Conservation (phyloP, 805 yeast genomes). For the Yamadazyma laniorum region DNA sequence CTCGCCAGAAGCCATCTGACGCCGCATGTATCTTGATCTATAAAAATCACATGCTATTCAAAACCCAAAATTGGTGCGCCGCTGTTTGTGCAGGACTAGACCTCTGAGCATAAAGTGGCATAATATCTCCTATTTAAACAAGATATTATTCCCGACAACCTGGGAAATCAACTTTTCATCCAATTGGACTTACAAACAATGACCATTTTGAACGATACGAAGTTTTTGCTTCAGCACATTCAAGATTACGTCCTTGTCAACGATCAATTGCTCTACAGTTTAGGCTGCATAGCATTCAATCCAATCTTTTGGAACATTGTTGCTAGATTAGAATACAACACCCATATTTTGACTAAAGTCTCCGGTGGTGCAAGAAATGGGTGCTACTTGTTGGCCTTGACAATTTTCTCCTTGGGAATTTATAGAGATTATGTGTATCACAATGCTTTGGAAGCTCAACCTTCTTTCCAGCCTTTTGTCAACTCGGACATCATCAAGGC, state of each 20-base stretch:
- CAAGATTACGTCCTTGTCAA: constrained; percentile 21
- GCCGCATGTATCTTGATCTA: too few species aligned
- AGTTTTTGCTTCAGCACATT: constrained; percentile 19
- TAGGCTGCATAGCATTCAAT: constrained; percentile 77
- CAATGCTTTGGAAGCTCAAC: constrained; percentile 69
- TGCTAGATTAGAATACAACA: constrained; percentile 82
- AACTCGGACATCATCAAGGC: constrained; percentile 37
- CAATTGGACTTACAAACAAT: constrained; percentile 2
- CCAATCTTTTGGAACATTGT: constrained; percentile 95
- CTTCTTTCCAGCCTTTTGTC: constrained; percentile 55
- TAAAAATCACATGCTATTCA: constrained; percentile 5
- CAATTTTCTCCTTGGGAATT: constrained; percentile 84
- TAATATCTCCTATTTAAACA: background rate
- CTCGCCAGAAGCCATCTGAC: too few species aligned
- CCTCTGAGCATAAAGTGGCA: too few species aligned
- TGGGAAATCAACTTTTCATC: background rate
- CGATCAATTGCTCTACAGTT: constrained; percentile 35
- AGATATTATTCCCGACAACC: too few species aligned
- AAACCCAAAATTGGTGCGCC: background rate
- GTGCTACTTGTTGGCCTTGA: constrained; percentile 78
- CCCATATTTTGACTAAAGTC: constrained; percentile 71
- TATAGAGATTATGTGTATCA: constrained; percentile 75
- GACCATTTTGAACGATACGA: constrained; percentile 18
- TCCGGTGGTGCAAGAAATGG: constrained; percentile 69
- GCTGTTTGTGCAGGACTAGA: too few species aligned